A percentile compares a stretch with the other conserved stretches of the same genome.
phyloP scores from a whole-genome alignment of 2,329 filamentous ascomycete genomes.

The Aureobasidium vineae region DNA sequence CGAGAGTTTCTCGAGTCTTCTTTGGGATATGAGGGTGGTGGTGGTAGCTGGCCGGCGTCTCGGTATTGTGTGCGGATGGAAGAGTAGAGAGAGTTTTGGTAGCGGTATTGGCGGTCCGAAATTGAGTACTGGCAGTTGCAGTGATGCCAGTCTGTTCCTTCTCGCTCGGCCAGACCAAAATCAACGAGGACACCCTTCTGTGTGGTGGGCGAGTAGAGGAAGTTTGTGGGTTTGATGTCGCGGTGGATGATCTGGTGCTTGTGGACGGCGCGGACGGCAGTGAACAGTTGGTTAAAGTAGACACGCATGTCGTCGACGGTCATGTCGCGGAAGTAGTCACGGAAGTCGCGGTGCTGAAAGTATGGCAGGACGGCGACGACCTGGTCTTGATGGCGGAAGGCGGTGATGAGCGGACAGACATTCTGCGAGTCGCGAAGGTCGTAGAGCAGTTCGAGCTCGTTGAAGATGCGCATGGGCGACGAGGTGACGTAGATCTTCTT shows the following conservation, averaged over 20 bases:
- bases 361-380: constrained; percentile 94
- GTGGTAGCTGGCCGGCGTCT: constrained; percentile 34
- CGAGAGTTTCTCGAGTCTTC: constrained; percentile 83
- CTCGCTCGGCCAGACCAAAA: constrained; percentile 86
- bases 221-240: constrained; percentile 97
- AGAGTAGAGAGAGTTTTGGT: constrained; percentile 58
- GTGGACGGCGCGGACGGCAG: constrained; percentile 80
- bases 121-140: constrained; percentile 75
- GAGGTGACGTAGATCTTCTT: constrained; percentile 99
- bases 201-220: constrained; percentile 80
- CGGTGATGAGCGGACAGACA: constrained; percentile 93
- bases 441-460: constrained; percentile 90
- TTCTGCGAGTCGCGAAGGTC: constrained; percentile 79
- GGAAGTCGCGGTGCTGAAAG: constrained; percentile 93
- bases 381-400: constrained; percentile 92
- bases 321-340: constrained; percentile 91
- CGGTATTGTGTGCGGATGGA: constrained; percentile 27
- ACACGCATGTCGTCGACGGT: constrained; percentile 79
- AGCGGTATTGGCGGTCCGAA: constrained; percentile 59
- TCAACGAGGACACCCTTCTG: constrained; percentile 92
- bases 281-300: constrained; percentile 87
- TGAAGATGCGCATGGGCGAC: constrained; percentile 87
- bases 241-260: constrained; percentile 81
- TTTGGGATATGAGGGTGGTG: constrained; percentile 72
- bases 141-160: constrained; percentile 69